These are phyloP conservation scores for Leucocoprinus sp. DNA, from an alignment of 768 basidiomycete species.

Conservation along the genomic window DNA sequence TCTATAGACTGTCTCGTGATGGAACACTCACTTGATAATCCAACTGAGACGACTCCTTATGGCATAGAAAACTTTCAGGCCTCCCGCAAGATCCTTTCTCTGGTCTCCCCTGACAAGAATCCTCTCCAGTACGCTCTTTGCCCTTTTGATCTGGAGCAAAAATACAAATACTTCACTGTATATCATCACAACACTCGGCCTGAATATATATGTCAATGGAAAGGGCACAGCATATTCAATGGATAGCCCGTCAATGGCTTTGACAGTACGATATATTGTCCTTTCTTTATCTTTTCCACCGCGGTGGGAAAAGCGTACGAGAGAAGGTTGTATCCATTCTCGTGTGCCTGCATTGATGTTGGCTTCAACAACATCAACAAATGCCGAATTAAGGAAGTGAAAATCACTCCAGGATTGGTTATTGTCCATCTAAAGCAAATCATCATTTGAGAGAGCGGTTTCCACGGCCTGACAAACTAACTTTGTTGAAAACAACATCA, in stretches of 20 bases:
- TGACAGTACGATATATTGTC: constrained; percentile 45
- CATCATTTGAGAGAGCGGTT: not conserved
- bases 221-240: constrained; percentile 81
- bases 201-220: constrained; percentile 73
- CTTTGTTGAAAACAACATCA: constrained; percentile 69
- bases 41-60: constrained; percentile 72
- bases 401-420: constrained; percentile 70
- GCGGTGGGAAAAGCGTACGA: constrained; percentile 66
- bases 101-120: constrained; percentile 54
- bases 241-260: constrained; percentile 54
- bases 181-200: constrained; percentile 40
- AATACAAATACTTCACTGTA: constrained; percentile 68
- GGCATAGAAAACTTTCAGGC: constrained; percentile 67
- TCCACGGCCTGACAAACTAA: constrained; percentile 20
- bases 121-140: constrained; percentile 62
- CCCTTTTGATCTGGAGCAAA: constrained; percentile 64
- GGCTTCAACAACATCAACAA: constrained; percentile 56
- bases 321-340: constrained; percentile 56
- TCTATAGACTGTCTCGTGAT: constrained; percentile 2
- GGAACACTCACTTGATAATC: constrained; percentile 72
- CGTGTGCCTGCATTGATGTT: constrained; percentile 29
- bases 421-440: constrained; percentile 55
- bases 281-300: constrained; percentile 39
- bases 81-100: constrained; percentile 26
- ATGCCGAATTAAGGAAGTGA: constrained; percentile 76